Conservation (phyloP, 2,329 filamentous ascomycete genomes). For the Trichoderma koningiopsis region DNA sequence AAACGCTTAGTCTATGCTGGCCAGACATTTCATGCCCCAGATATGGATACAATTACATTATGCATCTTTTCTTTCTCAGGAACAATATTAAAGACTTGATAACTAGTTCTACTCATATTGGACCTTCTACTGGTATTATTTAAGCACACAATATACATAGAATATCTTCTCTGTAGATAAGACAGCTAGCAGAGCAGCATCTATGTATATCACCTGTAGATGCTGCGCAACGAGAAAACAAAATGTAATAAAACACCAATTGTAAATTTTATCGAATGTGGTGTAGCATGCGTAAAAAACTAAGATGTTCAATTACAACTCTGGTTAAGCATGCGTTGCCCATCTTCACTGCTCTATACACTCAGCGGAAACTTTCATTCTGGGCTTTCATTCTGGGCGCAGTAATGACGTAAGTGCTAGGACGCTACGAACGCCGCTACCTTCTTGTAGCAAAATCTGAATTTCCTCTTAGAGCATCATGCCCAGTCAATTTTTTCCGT, state of each 20-base stretch:
- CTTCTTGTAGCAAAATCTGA: background rate
- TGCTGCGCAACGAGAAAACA: background rate
- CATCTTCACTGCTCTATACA: background rate
- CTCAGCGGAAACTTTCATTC: background rate
- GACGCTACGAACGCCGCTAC: background rate
- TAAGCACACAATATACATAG: too few species aligned
- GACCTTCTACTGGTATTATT: too few species aligned
- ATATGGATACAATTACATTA: too few species aligned
- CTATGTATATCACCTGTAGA: background rate
- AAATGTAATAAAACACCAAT: background rate
- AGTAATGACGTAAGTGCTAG: background rate
- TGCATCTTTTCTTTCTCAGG: too few species aligned
- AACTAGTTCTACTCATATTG: too few species aligned
- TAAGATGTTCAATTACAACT: background rate
- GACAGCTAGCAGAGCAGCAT: background rate
- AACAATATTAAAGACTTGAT: rapidly evolving
- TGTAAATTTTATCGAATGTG: background rate
- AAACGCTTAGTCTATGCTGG: too few species aligned
- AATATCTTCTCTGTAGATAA: background rate
- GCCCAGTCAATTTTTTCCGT: background rate
- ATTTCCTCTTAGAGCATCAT: background rate
- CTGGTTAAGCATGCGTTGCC: background rate
- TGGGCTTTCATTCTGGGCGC: background rate
- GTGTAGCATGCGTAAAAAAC: background rate
- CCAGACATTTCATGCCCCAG: too few species aligned